Evolutionary conservation across 106 monocot genomes (phyloP), one percentile per base, ranked within the genome.

Genomic region (Dactylorhiza incarnata): DNA sequence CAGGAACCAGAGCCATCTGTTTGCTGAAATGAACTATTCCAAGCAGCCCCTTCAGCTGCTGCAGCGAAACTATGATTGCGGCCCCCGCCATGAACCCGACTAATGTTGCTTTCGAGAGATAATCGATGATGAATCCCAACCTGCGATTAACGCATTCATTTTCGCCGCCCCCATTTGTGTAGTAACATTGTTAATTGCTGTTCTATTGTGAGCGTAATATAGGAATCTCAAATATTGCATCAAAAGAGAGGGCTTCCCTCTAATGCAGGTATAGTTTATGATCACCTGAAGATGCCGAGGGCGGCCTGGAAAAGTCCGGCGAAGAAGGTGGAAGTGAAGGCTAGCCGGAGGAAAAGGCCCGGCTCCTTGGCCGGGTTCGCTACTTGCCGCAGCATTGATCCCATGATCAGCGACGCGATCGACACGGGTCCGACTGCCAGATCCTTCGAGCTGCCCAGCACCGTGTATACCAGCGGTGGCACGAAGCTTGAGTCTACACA

Each of bases 21-120:
- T 82, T 87, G 49, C 92, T 92, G 84, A 95, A 95, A 71, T 95
- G 92, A 45, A 82, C 81, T 66, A 95, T 92, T 10, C 95, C 95
- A 9, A 95, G 79, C 1, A 95, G 73, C 48, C 81, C 73, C 69
- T 95, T 95, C 43, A 95, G 86, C 84, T 95, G 95, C 83, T 95
- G 95, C 23, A 95, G 85, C 0, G 92, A 88, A 6, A 95, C 95
- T 26, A 95, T 95, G 19, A 95, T 84, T 19, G 92, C 95, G 0
- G 95, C 90, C 0, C 95, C 95, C 20, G 90, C 95, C 92, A 95
- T 95, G 88, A 92, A 95, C 5, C 95, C 95, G 1, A 85, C 76
- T 2, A 95, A 85, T 0, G 92, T 95, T 0, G 95, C 88, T 78
- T 95, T 92, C 0, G 95, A 95, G 49, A 95, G 51, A 78, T 90